These are phyloP conservation scores for Saccharomyces mikatae DNA, from an alignment of 805 yeast species.

Conservation along the genomic window DNA sequence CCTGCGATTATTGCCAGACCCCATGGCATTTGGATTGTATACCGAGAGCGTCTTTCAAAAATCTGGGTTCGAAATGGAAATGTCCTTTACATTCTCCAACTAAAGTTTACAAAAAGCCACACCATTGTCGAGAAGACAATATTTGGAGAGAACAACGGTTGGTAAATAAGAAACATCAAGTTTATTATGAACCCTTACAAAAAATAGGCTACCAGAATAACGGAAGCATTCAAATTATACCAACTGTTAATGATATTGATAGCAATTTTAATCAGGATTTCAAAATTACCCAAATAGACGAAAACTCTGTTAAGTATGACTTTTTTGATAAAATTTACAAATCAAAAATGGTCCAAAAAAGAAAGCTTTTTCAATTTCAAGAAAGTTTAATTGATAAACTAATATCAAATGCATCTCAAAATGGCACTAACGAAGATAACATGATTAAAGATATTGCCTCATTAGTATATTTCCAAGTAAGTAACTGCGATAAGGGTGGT, in stretches of 20 bases:
- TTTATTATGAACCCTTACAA: slow-evolving; percentile 46
- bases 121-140: neutral
- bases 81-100: slow-evolving; percentile 76
- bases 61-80: slow-evolving; percentile 75
- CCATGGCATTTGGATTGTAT: slow-evolving; percentile 89
- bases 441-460: slow-evolving; percentile 15
- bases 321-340: slow-evolving; percentile 21
- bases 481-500: slow-evolving; percentile 24
- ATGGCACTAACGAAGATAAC: slow-evolving; percentile 18
- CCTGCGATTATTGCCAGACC: slow-evolving; percentile 76
- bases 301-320: slow-evolving; percentile 24
- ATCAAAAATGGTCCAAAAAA: slow-evolving; percentile 37
- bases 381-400: slow-evolving; percentile 30
- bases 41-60: slow-evolving; percentile 65
- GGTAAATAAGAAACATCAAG: slow-evolving; percentile 43
- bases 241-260: neutral
- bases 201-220: slow-evolving; percentile 43
- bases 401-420: slow-evolving; percentile 4
- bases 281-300: slow-evolving; percentile 28
- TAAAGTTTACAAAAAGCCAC: slow-evolving; percentile 32
- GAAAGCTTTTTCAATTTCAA: slow-evolving; percentile 26
- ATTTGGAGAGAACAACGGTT: slow-evolving; percentile 32
- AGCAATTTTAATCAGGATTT: slow-evolving; percentile 25
- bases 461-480: slow-evolving; percentile 31
- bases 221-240: slow-evolving; percentile 50